Percentiles rank a stretch among this genome's conserved stretches.
phyloP scores from a whole-genome alignment of 163 green algal species.

The Chloromonas sp. region DNA sequence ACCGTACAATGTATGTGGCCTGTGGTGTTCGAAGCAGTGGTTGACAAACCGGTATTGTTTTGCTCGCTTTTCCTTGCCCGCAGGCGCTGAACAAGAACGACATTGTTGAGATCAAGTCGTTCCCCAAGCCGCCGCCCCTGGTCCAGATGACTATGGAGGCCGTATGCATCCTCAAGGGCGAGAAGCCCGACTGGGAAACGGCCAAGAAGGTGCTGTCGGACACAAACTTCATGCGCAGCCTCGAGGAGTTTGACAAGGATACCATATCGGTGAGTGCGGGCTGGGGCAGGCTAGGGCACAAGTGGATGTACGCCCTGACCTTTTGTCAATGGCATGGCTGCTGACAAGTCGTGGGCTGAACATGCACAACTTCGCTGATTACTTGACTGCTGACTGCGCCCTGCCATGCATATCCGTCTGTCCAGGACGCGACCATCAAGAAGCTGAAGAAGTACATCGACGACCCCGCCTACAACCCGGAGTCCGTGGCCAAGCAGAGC shows the following conservation, averaged over 20 bases:
- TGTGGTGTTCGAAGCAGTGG: too few relatives aligned
- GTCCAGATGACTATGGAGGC: constrained; percentile 87
- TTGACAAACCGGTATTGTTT: too few relatives aligned
- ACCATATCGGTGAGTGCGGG: constrained; percentile 57
- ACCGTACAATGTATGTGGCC: too few relatives aligned
- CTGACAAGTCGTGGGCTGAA: too few relatives aligned
- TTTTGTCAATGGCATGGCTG: too few relatives aligned
- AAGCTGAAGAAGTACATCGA: constrained; percentile 73
- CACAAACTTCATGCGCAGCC: constrained; percentile 68
- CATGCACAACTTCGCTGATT: too few relatives aligned
- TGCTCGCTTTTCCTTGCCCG: too few relatives aligned
- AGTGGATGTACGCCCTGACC: too few relatives aligned
- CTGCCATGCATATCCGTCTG: not conserved
- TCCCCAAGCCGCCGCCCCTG: constrained; percentile 75
- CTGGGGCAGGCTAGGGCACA: too few relatives aligned
- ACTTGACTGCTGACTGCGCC: too few relatives aligned
- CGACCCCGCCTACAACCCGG: constrained; percentile 65
- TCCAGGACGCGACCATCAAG: constrained; percentile 45
- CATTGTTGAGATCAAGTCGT: constrained; percentile 86
- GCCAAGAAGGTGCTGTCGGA: constrained; percentile 74
- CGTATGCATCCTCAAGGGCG: constrained; percentile 73
- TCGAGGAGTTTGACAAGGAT: constrained; percentile 86
- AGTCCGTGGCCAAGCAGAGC: constrained; percentile 74
- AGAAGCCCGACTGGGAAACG: constrained; percentile 87
- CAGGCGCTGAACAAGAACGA: constrained; percentile 72